phyloP scores from a whole-genome alignment of 768 basidiomycete genomes.

The Panellus pusillus region DNA sequence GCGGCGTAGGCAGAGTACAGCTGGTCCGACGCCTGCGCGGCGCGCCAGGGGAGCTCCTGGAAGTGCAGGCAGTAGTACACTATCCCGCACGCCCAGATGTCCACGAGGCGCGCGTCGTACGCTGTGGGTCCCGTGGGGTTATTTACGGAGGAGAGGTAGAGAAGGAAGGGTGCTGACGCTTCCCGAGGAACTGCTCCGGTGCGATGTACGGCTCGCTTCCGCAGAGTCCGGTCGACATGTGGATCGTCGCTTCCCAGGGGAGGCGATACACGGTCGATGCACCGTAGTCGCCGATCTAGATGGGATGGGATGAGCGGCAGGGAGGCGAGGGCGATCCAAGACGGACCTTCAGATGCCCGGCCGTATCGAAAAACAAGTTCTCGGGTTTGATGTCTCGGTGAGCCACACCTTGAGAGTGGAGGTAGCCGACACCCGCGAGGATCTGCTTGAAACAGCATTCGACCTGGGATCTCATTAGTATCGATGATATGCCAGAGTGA shows the following conservation, averaged over 20 bases:
- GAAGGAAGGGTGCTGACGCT: slow-evolving; percentile 71
- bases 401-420: slow-evolving; percentile 95
- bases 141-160: slow-evolving; percentile 25
- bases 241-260: slow-evolving; percentile 96
- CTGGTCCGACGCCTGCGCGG: slow-evolving; percentile 79
- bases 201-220: slow-evolving; percentile 99
- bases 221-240: slow-evolving; percentile 95
- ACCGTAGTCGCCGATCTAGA: slow-evolving; percentile 95
- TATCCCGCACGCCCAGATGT: slow-evolving; percentile 96
- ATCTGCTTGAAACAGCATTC: slow-evolving; percentile 99
- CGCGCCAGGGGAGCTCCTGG: slow-evolving; percentile 97
- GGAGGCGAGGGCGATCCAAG: not conserved
- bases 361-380: slow-evolving; percentile 91
- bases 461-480: slow-evolving; percentile 65
- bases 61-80: slow-evolving; percentile 99
- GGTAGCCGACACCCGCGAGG: slow-evolving; percentile 80
- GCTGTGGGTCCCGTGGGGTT: slow-evolving; percentile 48
- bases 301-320: not conserved
- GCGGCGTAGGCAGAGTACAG: slow-evolving; percentile 78
- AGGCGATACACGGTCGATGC: slow-evolving; percentile 98
- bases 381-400: slow-evolving; percentile 99
- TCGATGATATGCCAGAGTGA: slow-evolving; percentile 1
- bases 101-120: slow-evolving; percentile 95
- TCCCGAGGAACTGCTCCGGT: slow-evolving; percentile 93
- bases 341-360: slow-evolving; percentile 89